Conservation (phyloP, 148 eudicot species). For the Bassia scoparia region DNA sequence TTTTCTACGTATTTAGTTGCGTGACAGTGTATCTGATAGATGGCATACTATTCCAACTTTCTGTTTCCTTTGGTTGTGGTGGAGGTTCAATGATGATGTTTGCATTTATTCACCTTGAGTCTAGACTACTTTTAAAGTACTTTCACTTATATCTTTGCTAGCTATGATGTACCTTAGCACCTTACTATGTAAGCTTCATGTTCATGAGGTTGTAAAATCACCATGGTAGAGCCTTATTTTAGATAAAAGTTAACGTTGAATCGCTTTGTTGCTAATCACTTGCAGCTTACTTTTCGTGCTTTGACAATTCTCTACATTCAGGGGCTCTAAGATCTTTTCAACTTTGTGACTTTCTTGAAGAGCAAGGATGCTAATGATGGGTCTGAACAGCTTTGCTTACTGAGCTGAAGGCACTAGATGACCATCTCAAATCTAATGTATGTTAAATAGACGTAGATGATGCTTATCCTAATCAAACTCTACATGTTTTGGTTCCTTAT, state of each 20-base stretch:
- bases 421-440: conserved; percentile 76
- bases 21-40: not conserved
- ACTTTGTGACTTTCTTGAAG: conserved; percentile 57
- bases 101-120: no score
- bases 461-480: not conserved
- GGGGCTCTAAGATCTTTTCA: conserved; percentile 71
- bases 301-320: conserved; percentile 16
- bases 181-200: not conserved
- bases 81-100: no score
- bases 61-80: no score
- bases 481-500: not conserved
- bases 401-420: conserved; percentile 80
- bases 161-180: no score
- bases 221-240: not conserved
- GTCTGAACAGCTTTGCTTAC: conserved; percentile 71
- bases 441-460: not conserved
- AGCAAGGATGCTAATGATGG: conserved; percentile 88
- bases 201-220: not conserved
- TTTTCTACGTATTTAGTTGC: not conserved
- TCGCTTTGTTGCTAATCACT: not conserved
- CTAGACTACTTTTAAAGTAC: not conserved
- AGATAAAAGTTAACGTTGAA: not conserved
- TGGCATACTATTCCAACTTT: not conserved
- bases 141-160: not conserved
- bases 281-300: not conserved